Evolutionary conservation across 768 basidiomycete species (phyloP).

Genomic region (Panaeolus papilionaceus): DNA sequence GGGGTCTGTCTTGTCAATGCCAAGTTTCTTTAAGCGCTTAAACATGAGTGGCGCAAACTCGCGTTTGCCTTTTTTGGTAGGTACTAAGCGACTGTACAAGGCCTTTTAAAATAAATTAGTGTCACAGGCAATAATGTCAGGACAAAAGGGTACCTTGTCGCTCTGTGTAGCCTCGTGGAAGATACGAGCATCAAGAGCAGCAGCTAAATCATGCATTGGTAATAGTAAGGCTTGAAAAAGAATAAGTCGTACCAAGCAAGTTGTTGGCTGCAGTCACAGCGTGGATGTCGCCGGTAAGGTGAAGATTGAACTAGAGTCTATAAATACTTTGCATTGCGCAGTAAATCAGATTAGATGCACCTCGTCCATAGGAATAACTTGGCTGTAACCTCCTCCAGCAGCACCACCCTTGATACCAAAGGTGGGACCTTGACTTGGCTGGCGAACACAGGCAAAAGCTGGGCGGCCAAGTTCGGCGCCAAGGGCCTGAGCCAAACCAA

Average conservation of each 20-base stretch:
- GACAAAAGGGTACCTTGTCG: conserved; percentile 69
- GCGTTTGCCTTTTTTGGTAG: conserved; percentile 91
- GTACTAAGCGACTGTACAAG: conserved; percentile 90
- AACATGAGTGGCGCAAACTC: conserved; percentile 97
- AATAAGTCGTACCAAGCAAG: conserved; percentile 67
- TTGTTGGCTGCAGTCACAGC: conserved; percentile 98
- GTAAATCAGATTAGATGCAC: conserved; percentile 40
- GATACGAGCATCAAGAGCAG: conserved; percentile 95
- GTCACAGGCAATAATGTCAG: not conserved
- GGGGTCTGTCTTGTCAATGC: conserved; percentile 93
- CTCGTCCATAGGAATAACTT: conserved; percentile 99
- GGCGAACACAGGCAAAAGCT: conserved; percentile 95
- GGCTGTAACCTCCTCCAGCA: conserved; percentile 97
- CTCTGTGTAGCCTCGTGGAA: conserved; percentile 97
- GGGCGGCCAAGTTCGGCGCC: conserved; percentile 93
- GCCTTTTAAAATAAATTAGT: conserved; percentile 46
- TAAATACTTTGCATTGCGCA: not conserved
- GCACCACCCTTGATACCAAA: conserved; percentile 99
- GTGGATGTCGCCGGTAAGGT: conserved; percentile 97
- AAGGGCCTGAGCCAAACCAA: conserved; percentile 95
- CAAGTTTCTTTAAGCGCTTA: conserved; percentile 92
- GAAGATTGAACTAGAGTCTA: conserved; percentile 82
- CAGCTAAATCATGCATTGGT: conserved; percentile 55
- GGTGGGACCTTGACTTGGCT: conserved; percentile 98
- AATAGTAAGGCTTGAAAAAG: not conserved